Evolutionary conservation across 2,329 filamentous ascomycete genomes (phyloP).

Genomic region (Alternaria gaisen): DNA sequence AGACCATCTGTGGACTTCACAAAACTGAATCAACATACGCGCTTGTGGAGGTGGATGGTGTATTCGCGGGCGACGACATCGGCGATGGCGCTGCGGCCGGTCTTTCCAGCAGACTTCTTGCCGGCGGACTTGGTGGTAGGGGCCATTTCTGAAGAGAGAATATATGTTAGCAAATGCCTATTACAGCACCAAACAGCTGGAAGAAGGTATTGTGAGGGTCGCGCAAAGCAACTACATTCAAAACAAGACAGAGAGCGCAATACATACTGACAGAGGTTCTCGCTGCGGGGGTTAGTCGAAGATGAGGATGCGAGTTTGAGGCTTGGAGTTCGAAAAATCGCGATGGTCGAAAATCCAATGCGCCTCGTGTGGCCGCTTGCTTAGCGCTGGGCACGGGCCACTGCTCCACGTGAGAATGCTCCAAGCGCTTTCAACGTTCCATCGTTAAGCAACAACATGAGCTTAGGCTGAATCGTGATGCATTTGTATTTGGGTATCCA

Average conservation of each 20-base stretch:
- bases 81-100: slow-evolving; percentile 89
- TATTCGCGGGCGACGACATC: slow-evolving; percentile 99
- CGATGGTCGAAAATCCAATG: slow-evolving; percentile 28
- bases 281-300: slow-evolving; percentile 39
- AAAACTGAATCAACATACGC: slow-evolving; percentile 82
- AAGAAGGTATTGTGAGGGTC: slow-evolving; percentile 1
- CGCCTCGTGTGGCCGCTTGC: slow-evolving; percentile 28
- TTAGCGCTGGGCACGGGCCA: slow-evolving; percentile 21
- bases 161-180: slow-evolving; percentile 27
- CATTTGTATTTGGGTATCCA: slow-evolving; percentile 10
- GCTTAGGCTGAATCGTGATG: neutral
- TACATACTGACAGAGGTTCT: slow-evolving; percentile 39
- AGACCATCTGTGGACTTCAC: slow-evolving; percentile 73
- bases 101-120: slow-evolving; percentile 73
- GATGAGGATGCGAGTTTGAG: slow-evolving; percentile 30
- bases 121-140: slow-evolving; percentile 50
- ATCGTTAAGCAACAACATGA: neutral
- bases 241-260: neutral
- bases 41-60: slow-evolving; percentile 99
- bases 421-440: neutral
- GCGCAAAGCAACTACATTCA: neutral
- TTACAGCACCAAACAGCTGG: neutral
- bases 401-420: slow-evolving; percentile 9
- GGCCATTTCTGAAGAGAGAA: slow-evolving; percentile 50
- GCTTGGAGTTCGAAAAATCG: slow-evolving; percentile 29